Evolutionary conservation across 345 rosid genomes (phyloP), one percentile per base, ranked within the genome.

Genomic region (Gossypium raimondii): DNA sequence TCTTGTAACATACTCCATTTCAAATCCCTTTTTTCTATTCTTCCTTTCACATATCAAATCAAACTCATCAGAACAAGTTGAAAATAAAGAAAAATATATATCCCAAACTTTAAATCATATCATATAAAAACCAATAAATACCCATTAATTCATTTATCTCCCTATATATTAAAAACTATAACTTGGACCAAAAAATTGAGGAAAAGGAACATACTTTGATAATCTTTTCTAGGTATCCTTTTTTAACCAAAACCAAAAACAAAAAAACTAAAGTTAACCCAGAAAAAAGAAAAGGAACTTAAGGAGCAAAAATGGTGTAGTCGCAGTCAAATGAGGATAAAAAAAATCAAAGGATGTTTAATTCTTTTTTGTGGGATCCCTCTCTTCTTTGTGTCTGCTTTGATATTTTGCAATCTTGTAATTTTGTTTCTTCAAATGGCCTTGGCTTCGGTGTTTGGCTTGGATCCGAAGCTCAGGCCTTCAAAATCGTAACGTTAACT

Each of bases 1-100:
- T 82, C 92, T 71, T 69, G 82, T 67, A 62, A 73, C 73, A 44
- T 70, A 78, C 78, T 84, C 88, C 98, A 92, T 89, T 41, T 27
- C 47, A 27, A 73, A 67, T 55, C 75, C 77, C 47, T 69, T 51
- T 47, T 69, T n/a, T 56, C 74, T 67, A 1, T 22, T 58, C 29
- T 51, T 51, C 81, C 66, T 52, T 17, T 18, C 29, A 78, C 76
- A 64, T 52, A 57, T 12, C 27, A 44, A 60, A 67, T 59, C 64
- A 61, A 71, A 52, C 59, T 41, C 1, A 48, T 73, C 41, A 47
- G 48, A 34, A 60, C 41, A 60, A 59, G 41, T 10, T 29, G 29
- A 2, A 11, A 27, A 29, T 56, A 18, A 56, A 1, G 16, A 20
- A 14, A 71, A 20, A n/a, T 12, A 58, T 55, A 55, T 9, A n/a